Conservation (phyloP, 2,329 filamentous ascomycete species). For the Stagonosporopsis rhizophila region DNA sequence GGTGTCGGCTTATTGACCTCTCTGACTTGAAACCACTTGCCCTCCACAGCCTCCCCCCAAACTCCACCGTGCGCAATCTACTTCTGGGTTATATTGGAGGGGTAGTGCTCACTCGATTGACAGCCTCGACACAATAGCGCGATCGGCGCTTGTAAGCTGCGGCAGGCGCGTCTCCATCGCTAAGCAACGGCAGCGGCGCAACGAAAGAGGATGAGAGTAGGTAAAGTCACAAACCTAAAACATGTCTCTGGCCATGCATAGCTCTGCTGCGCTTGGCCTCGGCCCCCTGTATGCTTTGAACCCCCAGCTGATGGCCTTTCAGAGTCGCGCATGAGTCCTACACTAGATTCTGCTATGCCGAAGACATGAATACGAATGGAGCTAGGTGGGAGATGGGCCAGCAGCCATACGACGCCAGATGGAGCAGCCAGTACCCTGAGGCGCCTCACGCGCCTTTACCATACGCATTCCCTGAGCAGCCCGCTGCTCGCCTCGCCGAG, state of each 20-base stretch:
- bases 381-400: conserved; percentile 43
- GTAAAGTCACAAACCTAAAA: conserved; percentile 36
- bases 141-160: conserved; percentile 17
- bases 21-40: conserved; percentile 33
- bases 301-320: conserved; percentile 34
- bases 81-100: conserved; percentile 14
- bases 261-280: conserved; percentile 13
- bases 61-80: conserved; percentile 38
- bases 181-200: conserved; percentile 31
- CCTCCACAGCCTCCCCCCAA: conserved; percentile 26
- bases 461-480: conserved; percentile 39
- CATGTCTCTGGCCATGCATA: conserved; percentile 22
- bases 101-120: background rate
- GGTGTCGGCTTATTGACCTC: conserved; percentile 27
- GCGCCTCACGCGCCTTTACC: conserved; percentile 31
- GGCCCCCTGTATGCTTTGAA: background rate
- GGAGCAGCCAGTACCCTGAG: conserved; percentile 25
- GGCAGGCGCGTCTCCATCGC: conserved; percentile 22
- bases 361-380: conserved; percentile 49
- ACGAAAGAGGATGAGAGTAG: conserved; percentile 47
- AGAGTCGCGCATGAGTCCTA: conserved; percentile 29
- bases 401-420: conserved; percentile 37
- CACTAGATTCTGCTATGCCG: conserved; percentile 43
- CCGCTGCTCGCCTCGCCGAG: conserved; percentile 31
- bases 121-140: background rate